A percentile compares a stretch with the other conserved stretches of the same genome.
These are phyloP conservation scores for Guadua angustifolia DNA, from an alignment of 176 grass and related monocot species.

Conservation along the genomic window DNA sequence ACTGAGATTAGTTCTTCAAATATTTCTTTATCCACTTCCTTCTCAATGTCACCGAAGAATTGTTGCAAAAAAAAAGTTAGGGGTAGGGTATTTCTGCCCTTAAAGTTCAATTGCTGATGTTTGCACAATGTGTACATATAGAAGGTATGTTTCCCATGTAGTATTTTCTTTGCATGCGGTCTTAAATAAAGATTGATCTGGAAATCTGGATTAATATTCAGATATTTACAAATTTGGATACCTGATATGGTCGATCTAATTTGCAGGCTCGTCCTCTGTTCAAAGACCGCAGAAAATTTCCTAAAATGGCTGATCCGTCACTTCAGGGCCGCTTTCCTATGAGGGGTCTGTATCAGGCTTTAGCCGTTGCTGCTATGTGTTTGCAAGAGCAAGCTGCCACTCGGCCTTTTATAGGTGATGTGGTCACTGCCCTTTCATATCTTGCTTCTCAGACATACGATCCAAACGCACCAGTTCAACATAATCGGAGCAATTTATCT, in stretches of 20 bases:
- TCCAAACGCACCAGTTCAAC: conserved; percentile 59
- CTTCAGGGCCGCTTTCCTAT: conserved; percentile 77
- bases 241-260: conserved; percentile 47
- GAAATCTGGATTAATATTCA: background rate
- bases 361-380: conserved; percentile 99
- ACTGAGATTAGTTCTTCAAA: background rate
- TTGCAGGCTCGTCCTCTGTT: conserved; percentile 94
- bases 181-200: conserved; percentile 16
- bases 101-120: background rate
- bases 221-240: conserved; percentile 27
- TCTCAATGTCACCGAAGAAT: conserved; percentile 2
- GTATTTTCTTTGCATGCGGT: conserved; percentile 25
- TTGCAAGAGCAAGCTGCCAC: conserved; percentile 95
- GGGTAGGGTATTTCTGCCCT: background rate
- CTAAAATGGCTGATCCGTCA: conserved; percentile 92
- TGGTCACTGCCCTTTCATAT: conserved; percentile 98
- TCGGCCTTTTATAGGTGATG: conserved; percentile 94
- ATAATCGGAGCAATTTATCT: conserved; percentile 63
- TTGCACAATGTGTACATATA: conserved; percentile 15
- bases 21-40: conserved; percentile 1
- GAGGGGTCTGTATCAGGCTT: conserved; percentile 92
- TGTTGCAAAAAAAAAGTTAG: conserved; percentile 7
- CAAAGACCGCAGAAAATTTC: conserved; percentile 92
- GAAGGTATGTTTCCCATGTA: background rate
- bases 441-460: conserved; percentile 91